Evolutionary conservation across 345 rosid species (phyloP).

Genomic region (Eucalyptus coolabah): DNA sequence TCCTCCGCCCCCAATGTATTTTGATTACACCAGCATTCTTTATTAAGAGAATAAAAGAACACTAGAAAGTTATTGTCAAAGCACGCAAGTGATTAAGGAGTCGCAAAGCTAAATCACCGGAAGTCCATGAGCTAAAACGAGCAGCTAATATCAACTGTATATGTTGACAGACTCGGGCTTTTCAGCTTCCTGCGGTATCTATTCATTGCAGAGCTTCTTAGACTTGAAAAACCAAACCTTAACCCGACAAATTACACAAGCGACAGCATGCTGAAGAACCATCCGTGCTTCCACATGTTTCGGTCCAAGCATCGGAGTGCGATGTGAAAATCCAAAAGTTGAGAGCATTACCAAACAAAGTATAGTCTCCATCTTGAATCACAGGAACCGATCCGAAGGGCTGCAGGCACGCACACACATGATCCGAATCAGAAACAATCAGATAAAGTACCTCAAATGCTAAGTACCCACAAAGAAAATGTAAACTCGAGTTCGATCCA

Average conservation of each 20-base stretch:
- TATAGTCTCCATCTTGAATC: background rate
- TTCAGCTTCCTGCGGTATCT: background rate
- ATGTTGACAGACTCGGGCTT: background rate
- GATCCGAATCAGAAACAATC: background rate
- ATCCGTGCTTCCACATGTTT: background rate
- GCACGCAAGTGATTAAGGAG: background rate
- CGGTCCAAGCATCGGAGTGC: background rate
- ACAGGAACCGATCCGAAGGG: conserved; percentile 68
- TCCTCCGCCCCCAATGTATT: background rate
- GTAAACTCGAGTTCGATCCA: background rate
- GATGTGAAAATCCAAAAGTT: background rate
- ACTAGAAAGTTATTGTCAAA: background rate
- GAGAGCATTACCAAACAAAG: conserved; percentile 15
- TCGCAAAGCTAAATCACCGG: background rate
- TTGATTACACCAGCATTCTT: background rate
- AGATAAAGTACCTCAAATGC: background rate
- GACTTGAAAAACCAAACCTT: background rate
- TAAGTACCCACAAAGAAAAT: background rate
- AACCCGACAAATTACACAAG: background rate
- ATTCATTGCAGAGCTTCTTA: background rate
- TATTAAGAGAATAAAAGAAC: too few species aligned
- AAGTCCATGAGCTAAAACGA: background rate
- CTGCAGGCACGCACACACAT: conserved; percentile 6
- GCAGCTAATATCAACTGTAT: background rate
- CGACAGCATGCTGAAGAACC: background rate